Percentiles rank a stretch among this genome's conserved stretches.
phyloP scores from a whole-genome alignment of 768 basidiomycete species.

The Tylopilus subfusipes region DNA sequence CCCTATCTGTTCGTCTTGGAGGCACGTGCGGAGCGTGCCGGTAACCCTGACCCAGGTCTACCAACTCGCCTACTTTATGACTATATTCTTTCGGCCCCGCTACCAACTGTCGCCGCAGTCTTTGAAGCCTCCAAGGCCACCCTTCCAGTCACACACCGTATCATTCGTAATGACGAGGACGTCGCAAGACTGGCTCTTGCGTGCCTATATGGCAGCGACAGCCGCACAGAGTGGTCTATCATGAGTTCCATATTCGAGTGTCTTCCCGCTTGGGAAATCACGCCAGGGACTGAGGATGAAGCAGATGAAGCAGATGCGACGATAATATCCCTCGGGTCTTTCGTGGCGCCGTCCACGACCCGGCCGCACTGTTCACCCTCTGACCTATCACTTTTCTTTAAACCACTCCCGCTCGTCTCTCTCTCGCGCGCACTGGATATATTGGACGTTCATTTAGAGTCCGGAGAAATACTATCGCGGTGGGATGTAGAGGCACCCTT shows the following conservation, averaged over 20 bases:
- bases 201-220: slow-evolving; percentile 79
- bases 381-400: slow-evolving; percentile 80
- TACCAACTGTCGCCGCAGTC: slow-evolving; percentile 67
- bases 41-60: slow-evolving; percentile 64
- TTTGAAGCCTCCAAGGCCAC: slow-evolving; percentile 94
- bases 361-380: slow-evolving; percentile 53
- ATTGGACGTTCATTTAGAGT: slow-evolving; percentile 90
- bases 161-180: slow-evolving; percentile 80
- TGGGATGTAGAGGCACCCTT: slow-evolving; percentile 84
- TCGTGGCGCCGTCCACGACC: slow-evolving; percentile 70
- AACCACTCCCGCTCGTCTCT: slow-evolving; percentile 66
- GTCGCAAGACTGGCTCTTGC: slow-evolving; percentile 84
- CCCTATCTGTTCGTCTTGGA: slow-evolving; percentile 95
- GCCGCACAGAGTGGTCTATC: slow-evolving; percentile 66
- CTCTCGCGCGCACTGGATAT: slow-evolving; percentile 85
- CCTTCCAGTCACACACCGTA: slow-evolving; percentile 59
- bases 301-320: slow-evolving; percentile 81
- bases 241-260: slow-evolving; percentile 97
- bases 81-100: slow-evolving; percentile 63
- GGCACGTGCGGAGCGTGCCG: slow-evolving; percentile 78
- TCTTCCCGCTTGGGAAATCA: slow-evolving; percentile 83
- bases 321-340: slow-evolving; percentile 72
- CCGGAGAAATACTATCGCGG: slow-evolving; percentile 84
- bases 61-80: slow-evolving; percentile 65
- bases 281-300: slow-evolving; percentile 53